These are phyloP conservation scores for Phyllosticta paracitricarpa DNA, from an alignment of 2,329 filamentous ascomycete species.

Conservation along the genomic window DNA sequence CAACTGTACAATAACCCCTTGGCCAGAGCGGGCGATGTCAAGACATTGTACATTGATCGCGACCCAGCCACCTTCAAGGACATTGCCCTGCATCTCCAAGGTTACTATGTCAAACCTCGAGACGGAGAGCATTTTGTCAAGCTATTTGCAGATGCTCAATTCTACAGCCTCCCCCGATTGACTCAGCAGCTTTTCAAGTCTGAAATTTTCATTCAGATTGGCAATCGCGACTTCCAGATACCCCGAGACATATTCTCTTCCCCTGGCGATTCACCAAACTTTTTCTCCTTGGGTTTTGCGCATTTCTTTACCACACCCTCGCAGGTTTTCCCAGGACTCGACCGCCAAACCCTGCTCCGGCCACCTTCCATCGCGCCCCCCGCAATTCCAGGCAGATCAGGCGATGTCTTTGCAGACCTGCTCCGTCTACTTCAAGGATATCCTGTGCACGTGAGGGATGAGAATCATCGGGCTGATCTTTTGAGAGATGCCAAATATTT, in stretches of 20 bases:
- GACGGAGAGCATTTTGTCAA: constrained; percentile 84
- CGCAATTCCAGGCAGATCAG: constrained; percentile 66
- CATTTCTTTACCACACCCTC: constrained; percentile 74
- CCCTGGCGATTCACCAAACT: constrained; percentile 88
- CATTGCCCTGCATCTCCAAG: constrained; percentile 80
- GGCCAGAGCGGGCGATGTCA: constrained; percentile 49
- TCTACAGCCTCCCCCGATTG: constrained; percentile 80
- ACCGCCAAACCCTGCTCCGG: constrained; percentile 66
- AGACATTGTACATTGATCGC: constrained; percentile 89
- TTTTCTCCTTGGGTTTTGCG: constrained; percentile 83
- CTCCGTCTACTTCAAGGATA: constrained; percentile 77
- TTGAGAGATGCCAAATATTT: constrained; percentile 86
- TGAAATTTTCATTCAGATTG: constrained; percentile 86
- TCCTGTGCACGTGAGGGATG: constrained; percentile 63
- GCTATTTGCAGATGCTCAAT: constrained; percentile 88
- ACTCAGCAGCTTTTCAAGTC: constrained; percentile 87
- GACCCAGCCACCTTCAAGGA: constrained; percentile 83
- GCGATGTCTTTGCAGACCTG: constrained; percentile 76
- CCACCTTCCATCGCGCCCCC: constrained; percentile 82
- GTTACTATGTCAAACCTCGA: constrained; percentile 74
- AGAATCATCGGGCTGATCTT: constrained; percentile 65
- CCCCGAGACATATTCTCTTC: constrained; percentile 72
- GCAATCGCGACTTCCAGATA: constrained; percentile 78
- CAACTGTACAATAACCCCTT: constrained; percentile 56
- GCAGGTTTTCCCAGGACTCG: constrained; percentile 77